Percentiles rank a stretch among this genome's conserved stretches.
Evolutionary conservation across 2,329 filamentous ascomycete species (phyloP).

Genomic region (Plectosphaerella plurivora): DNA sequence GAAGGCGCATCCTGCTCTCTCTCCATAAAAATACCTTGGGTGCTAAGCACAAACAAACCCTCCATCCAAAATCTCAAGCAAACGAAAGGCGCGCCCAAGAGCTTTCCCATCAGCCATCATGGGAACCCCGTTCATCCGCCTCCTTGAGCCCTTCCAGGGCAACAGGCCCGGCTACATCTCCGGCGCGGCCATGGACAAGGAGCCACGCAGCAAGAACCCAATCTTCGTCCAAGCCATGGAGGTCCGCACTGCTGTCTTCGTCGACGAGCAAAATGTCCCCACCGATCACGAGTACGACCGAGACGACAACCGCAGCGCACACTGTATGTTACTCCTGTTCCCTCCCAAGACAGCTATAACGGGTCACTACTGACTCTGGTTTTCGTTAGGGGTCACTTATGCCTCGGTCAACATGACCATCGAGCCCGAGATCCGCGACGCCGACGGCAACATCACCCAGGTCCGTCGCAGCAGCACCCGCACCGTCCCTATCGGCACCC

Average conservation of each 20-base stretch:
- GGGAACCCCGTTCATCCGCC: slow-evolving; percentile 45
- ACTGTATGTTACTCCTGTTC: too few relatives aligned
- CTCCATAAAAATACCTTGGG: too few relatives aligned
- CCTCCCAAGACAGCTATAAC: too few relatives aligned
- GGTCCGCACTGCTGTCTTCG: slow-evolving; percentile 57
- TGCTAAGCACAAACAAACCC: too few relatives aligned
- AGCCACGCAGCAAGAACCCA: slow-evolving; percentile 41
- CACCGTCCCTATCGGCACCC: slow-evolving; percentile 62
- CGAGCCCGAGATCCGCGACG: slow-evolving; percentile 37
- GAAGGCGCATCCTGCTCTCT: too few relatives aligned
- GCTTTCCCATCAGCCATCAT: slow-evolving; percentile 21
- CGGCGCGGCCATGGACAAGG: slow-evolving; percentile 31
- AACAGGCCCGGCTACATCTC: slow-evolving; percentile 35
- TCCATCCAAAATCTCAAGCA: not conserved
- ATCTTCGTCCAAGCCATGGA: slow-evolving; percentile 61
- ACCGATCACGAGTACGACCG: slow-evolving; percentile 71
- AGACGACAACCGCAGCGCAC: slow-evolving; percentile 74
- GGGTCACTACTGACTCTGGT: too few relatives aligned
- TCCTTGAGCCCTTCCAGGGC: slow-evolving; percentile 44
- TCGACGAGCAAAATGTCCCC: slow-evolving; percentile 53
- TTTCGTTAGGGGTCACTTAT: too few relatives aligned
- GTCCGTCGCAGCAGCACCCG: slow-evolving; percentile 39
- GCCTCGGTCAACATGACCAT: slow-evolving; percentile 51
- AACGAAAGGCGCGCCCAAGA: not conserved
- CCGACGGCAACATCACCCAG: slow-evolving; percentile 32